These are phyloP conservation scores for Petasospora rhodanensis DNA, from an alignment of 1,139 yeast genomes.

Conservation along the genomic window DNA sequence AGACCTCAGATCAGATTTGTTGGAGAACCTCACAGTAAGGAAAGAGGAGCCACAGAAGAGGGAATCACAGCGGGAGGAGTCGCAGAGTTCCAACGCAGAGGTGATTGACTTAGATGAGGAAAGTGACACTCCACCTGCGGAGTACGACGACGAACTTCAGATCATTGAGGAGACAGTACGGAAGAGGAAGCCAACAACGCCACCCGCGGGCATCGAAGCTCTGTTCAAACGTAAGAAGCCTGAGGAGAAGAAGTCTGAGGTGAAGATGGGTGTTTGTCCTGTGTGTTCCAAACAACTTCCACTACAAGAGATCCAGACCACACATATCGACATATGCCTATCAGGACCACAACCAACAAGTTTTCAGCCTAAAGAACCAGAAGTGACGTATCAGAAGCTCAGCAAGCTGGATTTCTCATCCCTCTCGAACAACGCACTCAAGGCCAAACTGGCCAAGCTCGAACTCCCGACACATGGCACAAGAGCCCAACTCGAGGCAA, in stretches of 20 bases:
- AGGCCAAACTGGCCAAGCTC: conserved; percentile 50
- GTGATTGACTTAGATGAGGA: conserved; percentile 8
- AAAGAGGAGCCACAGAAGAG: no score
- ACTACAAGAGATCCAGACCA: conserved; percentile 51
- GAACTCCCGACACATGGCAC: conserved; percentile 62
- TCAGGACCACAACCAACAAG: conserved; percentile 1
- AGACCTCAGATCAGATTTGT: conserved; percentile 34
- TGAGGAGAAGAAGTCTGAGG: conserved; percentile 6
- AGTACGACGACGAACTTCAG: conserved; percentile 27
- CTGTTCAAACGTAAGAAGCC: conserved; percentile 12
- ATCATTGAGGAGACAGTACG: conserved; percentile 23
- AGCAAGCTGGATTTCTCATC: conserved; percentile 62
- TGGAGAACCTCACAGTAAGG: conserved; percentile 13
- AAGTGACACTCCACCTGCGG: neutral
- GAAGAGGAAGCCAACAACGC: conserved; percentile 15
- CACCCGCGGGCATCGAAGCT: conserved; percentile 8
- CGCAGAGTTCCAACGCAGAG: neutral
- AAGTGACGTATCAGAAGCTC: conserved; percentile 27
- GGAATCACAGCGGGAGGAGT: neutral
- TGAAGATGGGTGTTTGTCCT: conserved; percentile 56
- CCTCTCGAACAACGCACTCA: conserved; percentile 55
- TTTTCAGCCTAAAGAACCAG: conserved; percentile 10
- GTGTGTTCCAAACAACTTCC: conserved; percentile 59
- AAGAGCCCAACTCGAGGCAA: conserved; percentile 55
- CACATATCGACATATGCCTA: conserved; percentile 71